These are phyloP conservation scores for Plasmodium reichenowi DNA, from an alignment of 169 alveolate genomes.

Conservation along the genomic window DNA sequence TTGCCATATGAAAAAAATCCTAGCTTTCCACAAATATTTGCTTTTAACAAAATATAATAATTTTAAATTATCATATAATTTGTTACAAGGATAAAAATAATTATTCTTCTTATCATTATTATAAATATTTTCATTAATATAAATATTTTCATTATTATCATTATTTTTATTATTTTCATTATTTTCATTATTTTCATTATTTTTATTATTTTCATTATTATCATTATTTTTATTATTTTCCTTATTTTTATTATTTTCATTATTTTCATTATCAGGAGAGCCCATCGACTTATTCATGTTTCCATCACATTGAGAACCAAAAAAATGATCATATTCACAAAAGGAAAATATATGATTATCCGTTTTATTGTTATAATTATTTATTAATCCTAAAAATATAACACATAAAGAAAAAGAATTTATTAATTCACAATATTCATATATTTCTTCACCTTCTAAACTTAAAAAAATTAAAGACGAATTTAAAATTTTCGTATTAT, in stretches of 20 bases:
- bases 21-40: slow-evolving; percentile 74
- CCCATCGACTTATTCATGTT: background rate
- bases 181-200: too few relatives aligned
- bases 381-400: slow-evolving; percentile 40
- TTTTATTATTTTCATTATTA: too few relatives aligned
- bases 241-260: too few relatives aligned
- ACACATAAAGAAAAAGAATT: slow-evolving; percentile 30
- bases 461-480: slow-evolving; percentile 58
- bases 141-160: background rate
- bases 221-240: background rate
- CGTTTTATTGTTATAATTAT: slow-evolving; percentile 6
- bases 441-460: slow-evolving; percentile 64
- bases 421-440: slow-evolving; percentile 48
- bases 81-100: too few relatives aligned
- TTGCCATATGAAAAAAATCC: slow-evolving; percentile 75
- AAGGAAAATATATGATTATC: slow-evolving; percentile 6
- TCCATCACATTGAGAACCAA: background rate
- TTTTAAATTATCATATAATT: slow-evolving; percentile 8
- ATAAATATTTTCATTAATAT: background rate
- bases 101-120: too few relatives aligned
- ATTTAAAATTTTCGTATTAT: slow-evolving; percentile 17
- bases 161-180: background rate
- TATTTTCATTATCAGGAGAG: background rate
- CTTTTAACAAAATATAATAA: slow-evolving; percentile 32
- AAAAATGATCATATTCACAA: slow-evolving; percentile 23